Conservation (phyloP, 179 eudicot genomes). For the Sideroxylon spinosum region DNA sequence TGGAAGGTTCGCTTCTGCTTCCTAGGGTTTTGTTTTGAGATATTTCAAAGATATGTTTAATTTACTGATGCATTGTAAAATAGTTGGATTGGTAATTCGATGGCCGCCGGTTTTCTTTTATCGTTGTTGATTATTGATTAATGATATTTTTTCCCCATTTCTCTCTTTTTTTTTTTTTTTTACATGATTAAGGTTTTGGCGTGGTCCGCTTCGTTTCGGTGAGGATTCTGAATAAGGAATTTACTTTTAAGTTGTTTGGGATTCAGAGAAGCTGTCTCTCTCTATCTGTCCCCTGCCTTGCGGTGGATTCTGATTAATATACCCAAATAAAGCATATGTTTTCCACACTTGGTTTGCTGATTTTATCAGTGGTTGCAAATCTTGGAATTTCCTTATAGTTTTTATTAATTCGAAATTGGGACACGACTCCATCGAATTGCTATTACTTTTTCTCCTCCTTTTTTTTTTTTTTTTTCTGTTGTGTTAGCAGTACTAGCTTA, state of each 20-base stretch:
- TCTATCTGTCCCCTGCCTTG: slow-evolving; percentile 11
- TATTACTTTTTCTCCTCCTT: slow-evolving; percentile 33
- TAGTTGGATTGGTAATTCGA: background rate
- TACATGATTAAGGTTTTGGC: slow-evolving; percentile 38
- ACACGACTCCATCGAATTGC: slow-evolving; percentile 11
- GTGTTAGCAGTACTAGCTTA: slow-evolving; percentile 31
- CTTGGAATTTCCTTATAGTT: background rate
- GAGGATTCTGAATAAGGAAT: slow-evolving; percentile 57
- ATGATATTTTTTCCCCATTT: slow-evolving; percentile 18
- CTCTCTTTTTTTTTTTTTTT: too few relatives aligned
- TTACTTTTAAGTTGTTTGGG: slow-evolving; percentile 25
- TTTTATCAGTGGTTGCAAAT: background rate
- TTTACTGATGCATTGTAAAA: background rate
- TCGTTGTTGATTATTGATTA: slow-evolving; percentile 16
- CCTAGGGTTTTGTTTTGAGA: background rate
- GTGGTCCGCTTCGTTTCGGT: slow-evolving; percentile 48
- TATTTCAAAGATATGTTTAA: background rate
- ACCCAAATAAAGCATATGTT: background rate
- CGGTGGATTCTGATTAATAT: slow-evolving; percentile 15
- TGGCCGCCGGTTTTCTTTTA: background rate
- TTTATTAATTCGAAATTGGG: background rate
- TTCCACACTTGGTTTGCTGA: background rate
- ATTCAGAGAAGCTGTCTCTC: slow-evolving; percentile 25
- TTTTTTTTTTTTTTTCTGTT: too few relatives aligned
- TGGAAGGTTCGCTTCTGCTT: slow-evolving; percentile 18